phyloP scores from a whole-genome alignment of 2,329 filamentous ascomycete species.

The Didymella arachidicola region DNA sequence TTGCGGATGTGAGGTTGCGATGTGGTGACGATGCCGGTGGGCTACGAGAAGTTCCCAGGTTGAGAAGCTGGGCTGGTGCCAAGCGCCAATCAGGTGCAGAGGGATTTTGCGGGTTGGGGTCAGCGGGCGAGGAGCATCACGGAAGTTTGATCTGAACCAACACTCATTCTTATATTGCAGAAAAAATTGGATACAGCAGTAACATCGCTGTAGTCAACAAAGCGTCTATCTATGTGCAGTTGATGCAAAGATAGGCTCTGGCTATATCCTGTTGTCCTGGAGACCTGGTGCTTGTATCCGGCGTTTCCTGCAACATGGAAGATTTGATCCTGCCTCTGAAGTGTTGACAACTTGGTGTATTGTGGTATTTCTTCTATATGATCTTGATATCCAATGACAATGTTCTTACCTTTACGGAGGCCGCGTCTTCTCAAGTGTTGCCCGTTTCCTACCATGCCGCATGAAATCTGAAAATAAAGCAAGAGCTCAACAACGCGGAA shows the following conservation, averaged over 20 bases:
- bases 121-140: constrained; percentile 16
- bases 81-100: constrained; percentile 26
- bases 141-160: not conserved
- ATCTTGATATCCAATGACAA: constrained; percentile 2
- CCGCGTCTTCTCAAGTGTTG: not conserved
- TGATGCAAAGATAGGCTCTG: no score
- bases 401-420: not conserved
- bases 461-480: not conserved
- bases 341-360: not conserved
- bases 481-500: not conserved
- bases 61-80: no score
- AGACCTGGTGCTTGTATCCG: no score
- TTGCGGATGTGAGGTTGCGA: constrained; percentile 20
- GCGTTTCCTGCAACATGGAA: not conserved
- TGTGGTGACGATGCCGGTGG: constrained; percentile 23
- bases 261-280: no score
- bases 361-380: not conserved
- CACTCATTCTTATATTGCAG: no score
- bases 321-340: not conserved
- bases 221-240: no score
- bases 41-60: constrained; percentile 14
- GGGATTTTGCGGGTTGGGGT: constrained; percentile 37
- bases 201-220: no score
- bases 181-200: not conserved
- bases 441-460: not conserved